These are phyloP conservation scores for Prototheca wickerhamii DNA, from an alignment of 163 green algal species.

Conservation along the genomic window DNA sequence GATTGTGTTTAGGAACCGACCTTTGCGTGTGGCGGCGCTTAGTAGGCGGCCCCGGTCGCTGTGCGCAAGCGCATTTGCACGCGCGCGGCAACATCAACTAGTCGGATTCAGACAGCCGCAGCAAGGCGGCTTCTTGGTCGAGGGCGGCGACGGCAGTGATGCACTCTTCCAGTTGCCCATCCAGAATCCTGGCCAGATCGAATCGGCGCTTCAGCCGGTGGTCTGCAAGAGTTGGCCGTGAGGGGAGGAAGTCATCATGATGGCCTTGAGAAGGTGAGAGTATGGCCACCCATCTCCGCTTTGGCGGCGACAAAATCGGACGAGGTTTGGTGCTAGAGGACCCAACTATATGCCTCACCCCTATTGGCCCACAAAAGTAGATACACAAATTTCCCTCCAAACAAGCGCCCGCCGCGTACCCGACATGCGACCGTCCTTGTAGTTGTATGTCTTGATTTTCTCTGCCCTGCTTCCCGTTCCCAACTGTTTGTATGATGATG, in stretches of 20 bases:
- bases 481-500: conserved; percentile 50
- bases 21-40: no score
- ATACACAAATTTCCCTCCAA: not conserved
- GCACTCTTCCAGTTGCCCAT: conserved; percentile 68
- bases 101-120: conserved; percentile 42
- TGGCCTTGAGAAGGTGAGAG: no score
- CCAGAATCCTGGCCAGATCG: conserved; percentile 75
- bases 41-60: no score
- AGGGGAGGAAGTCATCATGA: not conserved
- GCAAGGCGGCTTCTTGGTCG: conserved; percentile 77
- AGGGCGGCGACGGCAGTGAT: conserved; percentile 72
- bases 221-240: conserved; percentile 34
- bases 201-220: conserved; percentile 93
- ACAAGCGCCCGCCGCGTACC: not conserved
- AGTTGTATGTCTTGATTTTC: conserved; percentile 99
- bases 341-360: not conserved
- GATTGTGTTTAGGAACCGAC: no score
- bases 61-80: not conserved
- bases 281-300: no score
- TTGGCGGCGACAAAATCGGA: no score
- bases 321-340: no score
- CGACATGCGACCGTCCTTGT: conserved; percentile 88
- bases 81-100: no score
- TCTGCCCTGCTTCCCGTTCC: conserved; percentile 86
- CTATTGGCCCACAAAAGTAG: no score